phyloP scores from a whole-genome alignment of 2,329 filamentous ascomycete species.

The Botrytis cinerea region DNA sequence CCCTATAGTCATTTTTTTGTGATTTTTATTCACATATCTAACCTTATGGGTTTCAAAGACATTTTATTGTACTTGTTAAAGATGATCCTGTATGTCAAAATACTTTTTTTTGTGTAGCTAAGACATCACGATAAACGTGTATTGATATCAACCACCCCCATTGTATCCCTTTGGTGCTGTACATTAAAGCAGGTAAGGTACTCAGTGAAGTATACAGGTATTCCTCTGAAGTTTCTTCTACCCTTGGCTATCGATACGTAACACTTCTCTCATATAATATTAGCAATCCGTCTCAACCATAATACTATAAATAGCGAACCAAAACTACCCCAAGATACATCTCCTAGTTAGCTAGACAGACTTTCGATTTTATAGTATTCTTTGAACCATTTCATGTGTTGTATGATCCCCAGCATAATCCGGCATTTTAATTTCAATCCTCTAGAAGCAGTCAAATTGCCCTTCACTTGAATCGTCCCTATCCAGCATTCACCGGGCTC shows the following conservation, averaged over 20 bases:
- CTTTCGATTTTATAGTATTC: background rate
- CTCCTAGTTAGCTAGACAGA: background rate
- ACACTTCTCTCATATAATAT: background rate
- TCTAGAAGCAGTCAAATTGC: background rate
- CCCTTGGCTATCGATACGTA: background rate
- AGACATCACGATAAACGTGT: background rate
- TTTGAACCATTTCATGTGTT: background rate
- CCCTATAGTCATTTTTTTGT: background rate
- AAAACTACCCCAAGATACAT: background rate
- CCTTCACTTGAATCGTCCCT: background rate
- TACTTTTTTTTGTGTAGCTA: background rate
- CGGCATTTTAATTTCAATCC: background rate
- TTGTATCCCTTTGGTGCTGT: background rate
- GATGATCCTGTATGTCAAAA: background rate
- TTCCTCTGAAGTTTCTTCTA: background rate
- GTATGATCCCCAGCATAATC: too few species aligned
- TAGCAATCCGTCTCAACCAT: background rate
- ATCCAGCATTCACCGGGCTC: conserved; percentile 12
- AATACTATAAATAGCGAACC: background rate
- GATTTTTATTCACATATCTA: background rate
- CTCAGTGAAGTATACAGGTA: background rate
- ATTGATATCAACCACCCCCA: background rate
- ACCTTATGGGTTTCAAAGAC: background rate
- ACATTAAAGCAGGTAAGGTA: background rate
- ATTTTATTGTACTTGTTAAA: background rate